Evolutionary conservation across 2,329 filamentous ascomycete species (phyloP).

Genomic region (Salinomyces thailandicus): DNA sequence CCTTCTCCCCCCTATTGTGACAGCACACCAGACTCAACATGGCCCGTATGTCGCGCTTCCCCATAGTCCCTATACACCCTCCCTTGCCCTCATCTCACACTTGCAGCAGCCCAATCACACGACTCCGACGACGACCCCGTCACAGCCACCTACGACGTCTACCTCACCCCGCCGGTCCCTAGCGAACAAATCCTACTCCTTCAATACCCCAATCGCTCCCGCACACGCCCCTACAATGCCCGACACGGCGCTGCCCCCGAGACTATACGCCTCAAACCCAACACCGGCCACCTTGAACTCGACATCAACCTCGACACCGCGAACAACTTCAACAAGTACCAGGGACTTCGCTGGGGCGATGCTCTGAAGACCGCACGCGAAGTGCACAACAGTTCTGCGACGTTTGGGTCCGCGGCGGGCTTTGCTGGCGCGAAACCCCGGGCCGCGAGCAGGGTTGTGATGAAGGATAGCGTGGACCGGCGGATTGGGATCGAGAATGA

Average conservation of each 20-base stretch:
- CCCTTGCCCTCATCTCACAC: slow-evolving; percentile 6
- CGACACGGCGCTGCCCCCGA: slow-evolving; percentile 48
- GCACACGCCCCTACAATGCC: slow-evolving; percentile 53
- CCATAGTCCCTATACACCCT: neutral
- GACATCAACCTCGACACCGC: slow-evolving; percentile 73
- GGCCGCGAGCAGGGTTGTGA: slow-evolving; percentile 10
- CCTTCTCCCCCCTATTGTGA: too few relatives aligned
- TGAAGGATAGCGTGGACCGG: slow-evolving; percentile 38
- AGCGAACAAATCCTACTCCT: slow-evolving; percentile 54
- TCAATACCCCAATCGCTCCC: slow-evolving; percentile 73
- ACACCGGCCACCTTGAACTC: slow-evolving; percentile 76
- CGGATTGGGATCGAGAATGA: slow-evolving; percentile 29
- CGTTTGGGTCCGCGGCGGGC: slow-evolving; percentile 38
- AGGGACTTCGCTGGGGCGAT: slow-evolving; percentile 74
- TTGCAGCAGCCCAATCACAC: slow-evolving; percentile 7
- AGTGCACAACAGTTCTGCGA: slow-evolving; percentile 29
- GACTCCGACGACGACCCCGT: slow-evolving; percentile 38
- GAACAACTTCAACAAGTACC: slow-evolving; percentile 68
- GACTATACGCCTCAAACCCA: slow-evolving; percentile 71
- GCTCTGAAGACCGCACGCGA: slow-evolving; percentile 48
- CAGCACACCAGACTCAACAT: slow-evolving; percentile 8
- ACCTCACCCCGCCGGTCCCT: slow-evolving; percentile 64
- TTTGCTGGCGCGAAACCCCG: slow-evolving; percentile 26
- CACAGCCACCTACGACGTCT: slow-evolving; percentile 62
- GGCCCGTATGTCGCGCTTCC: slow-evolving; percentile 14